Base-by-base conservation (phyloP, 352 stramenopile genomes). In the Plasmopara halstedii region DNA sequence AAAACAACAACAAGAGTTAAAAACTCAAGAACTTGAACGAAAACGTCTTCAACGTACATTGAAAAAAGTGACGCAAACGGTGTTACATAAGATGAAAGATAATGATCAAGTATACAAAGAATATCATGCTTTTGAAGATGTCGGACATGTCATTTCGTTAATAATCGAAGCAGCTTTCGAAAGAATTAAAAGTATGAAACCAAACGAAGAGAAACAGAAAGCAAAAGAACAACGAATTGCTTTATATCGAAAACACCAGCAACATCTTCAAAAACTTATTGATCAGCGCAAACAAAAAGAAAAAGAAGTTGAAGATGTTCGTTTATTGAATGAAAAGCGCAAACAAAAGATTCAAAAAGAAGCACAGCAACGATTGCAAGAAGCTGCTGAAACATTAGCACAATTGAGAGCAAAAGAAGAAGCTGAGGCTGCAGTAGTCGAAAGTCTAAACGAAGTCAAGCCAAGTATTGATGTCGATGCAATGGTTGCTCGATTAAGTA, bases 401-500 rank as follows among this genome's bases (percentile, higher is more conserved):
- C 50, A 80, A 46, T 39, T 50, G 52, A 54, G 52, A 50, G 40
- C 55, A 25, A 64, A 64, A 21, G 58, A 74, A 21, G 60, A 85
- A 48, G 76, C 76, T 36, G 58, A 72, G 29, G 72, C 56, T 17
- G 48, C 58, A 20, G 57, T 50, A 42, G 63, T 27, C 19, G 63
- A 67, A 21, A 77, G 67, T 21, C 49, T 34, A 4, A 41, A 29
- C 26, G 55, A 42, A 11, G 41, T 54, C 4, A 46, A 44, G 2
- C 50, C 64, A 6, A 55, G 47, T 0, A 62, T 83, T 1, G 58
- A 83, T 20, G 60, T 85, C 11, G 60, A 83, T 32, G 73, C 74
- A n/a, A 86, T 89, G 71, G 44, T 88, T n/a, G 70, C 69, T 39
- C 71, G 75, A n/a, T 52, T 83, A 33, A 94, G 79, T 51, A 83